Evolutionary conservation across 768 basidiomycete species (phyloP).

Genomic region (Panaeolus cyanescens): DNA sequence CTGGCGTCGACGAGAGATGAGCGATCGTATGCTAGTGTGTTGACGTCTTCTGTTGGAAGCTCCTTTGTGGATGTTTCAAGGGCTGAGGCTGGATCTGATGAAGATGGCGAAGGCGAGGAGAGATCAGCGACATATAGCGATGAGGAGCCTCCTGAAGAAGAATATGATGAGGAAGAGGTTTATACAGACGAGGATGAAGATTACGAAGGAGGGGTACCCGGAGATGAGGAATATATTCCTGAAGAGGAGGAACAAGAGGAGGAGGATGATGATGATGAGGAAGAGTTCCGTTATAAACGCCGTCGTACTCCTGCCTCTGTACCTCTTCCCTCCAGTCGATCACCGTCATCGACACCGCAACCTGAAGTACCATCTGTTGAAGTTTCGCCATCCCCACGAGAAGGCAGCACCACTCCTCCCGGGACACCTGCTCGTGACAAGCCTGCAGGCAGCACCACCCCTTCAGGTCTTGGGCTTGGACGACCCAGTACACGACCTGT

Average conservation of each 20-base stretch:
- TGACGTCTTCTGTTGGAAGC: slow-evolving; percentile 28
- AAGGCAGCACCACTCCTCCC: slow-evolving; percentile 63
- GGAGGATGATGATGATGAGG: slow-evolving; percentile 24
- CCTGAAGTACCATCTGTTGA: slow-evolving; percentile 47
- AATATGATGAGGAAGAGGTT: slow-evolving; percentile 21
- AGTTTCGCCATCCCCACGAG: slow-evolving; percentile 38
- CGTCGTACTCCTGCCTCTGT: slow-evolving; percentile 27
- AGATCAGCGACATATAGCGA: slow-evolving; percentile 3
- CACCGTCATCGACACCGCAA: slow-evolving; percentile 62
- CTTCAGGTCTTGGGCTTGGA: slow-evolving; percentile 48
- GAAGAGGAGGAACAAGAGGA: slow-evolving; percentile 17
- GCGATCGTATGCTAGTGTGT: slow-evolving; percentile 18
- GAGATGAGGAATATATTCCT: slow-evolving; percentile 4
- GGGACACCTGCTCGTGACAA: slow-evolving; percentile 55
- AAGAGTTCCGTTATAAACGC: slow-evolving; percentile 22
- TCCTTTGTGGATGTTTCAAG: slow-evolving; percentile 28
- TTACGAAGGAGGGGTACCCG: background rate
- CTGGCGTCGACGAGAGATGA: slow-evolving; percentile 26
- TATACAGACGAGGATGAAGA: background rate
- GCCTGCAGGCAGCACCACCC: slow-evolving; percentile 34
- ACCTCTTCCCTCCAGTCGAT: slow-evolving; percentile 45
- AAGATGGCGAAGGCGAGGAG: slow-evolving; percentile 20
- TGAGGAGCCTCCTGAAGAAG: slow-evolving; percentile 17
- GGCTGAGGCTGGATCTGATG: slow-evolving; percentile 35
- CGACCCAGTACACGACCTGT: slow-evolving; percentile 65